Evolutionary conservation across 2,329 filamentous ascomycete species (phyloP).

Genomic region (Aspergillus pseudoterreus): DNA sequence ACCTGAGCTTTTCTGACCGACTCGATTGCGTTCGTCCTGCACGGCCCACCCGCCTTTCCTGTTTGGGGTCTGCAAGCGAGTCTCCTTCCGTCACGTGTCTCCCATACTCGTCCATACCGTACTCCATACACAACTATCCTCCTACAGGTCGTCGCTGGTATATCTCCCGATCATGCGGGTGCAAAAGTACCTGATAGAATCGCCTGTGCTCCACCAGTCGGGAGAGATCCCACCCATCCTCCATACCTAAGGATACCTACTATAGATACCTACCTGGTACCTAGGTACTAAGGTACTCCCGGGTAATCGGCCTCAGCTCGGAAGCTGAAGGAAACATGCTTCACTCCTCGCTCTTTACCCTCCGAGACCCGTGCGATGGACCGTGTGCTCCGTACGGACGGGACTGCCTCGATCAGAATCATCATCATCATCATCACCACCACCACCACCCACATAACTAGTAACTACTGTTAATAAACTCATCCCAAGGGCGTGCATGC

Average conservation of each 20-base stretch:
- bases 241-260: background rate
- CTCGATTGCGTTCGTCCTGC: slow-evolving; percentile 11
- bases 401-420: no score
- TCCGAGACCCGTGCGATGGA: no score
- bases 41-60: slow-evolving; percentile 12
- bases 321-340: background rate
- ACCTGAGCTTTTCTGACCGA: background rate
- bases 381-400: no score
- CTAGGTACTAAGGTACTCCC: background rate
- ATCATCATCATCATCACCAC: no score
- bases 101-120: slow-evolving; percentile 1
- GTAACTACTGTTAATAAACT: no score
- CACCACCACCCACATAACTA: no score
- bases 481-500: no score
- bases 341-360: background rate
- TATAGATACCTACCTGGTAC: no score
- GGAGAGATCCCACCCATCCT: no score
- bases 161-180: no score
- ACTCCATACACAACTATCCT: background rate
- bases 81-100: slow-evolving; percentile 11
- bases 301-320: background rate
- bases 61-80: slow-evolving; percentile 13
- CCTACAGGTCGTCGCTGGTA: background rate
- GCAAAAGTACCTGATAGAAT: no score
- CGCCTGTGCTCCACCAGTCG: no score